These are phyloP conservation scores for Suhomyces anneliseae DNA, from an alignment of 1,139 yeast genomes.

Conservation along the genomic window DNA sequence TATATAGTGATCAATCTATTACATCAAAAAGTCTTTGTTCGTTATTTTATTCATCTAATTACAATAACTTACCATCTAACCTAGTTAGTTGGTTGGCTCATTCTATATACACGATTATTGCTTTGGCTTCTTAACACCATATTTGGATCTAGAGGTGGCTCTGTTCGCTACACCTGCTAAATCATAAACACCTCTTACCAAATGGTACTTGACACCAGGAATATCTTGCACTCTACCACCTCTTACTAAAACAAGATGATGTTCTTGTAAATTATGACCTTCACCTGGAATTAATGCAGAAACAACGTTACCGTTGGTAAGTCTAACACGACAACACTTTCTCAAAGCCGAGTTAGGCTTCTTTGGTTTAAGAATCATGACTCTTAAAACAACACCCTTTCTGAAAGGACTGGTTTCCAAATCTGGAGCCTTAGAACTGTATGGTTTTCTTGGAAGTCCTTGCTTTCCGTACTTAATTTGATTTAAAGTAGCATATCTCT, in stretches of 20 bases:
- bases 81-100: not conserved
- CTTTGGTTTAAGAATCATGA: slow-evolving; percentile 93
- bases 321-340: slow-evolving; percentile 92
- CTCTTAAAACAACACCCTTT: slow-evolving; percentile 93
- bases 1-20: no score
- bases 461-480: slow-evolving; percentile 68
- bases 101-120: slow-evolving; percentile 14
- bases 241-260: slow-evolving; percentile 90
- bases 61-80: no score
- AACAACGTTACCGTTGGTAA: slow-evolving; percentile 84
- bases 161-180: slow-evolving; percentile 94
- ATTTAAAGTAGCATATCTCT: slow-evolving; percentile 66
- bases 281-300: slow-evolving; percentile 98
- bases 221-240: slow-evolving; percentile 98
- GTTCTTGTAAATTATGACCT: slow-evolving; percentile 98
- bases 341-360: slow-evolving; percentile 98
- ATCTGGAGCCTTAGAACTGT: slow-evolving; percentile 69
- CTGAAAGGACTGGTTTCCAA: slow-evolving; percentile 78
- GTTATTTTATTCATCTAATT: no score
- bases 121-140: slow-evolving; percentile 89
- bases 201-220: slow-evolving; percentile 96
- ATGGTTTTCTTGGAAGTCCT: slow-evolving; percentile 52
- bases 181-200: slow-evolving; percentile 92
- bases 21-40: not conserved
- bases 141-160: slow-evolving; percentile 84